Evolutionary conservation across 495 filamentous ascomycete genomes (phyloP).

Genomic region (Penicillium nucicola): DNA sequence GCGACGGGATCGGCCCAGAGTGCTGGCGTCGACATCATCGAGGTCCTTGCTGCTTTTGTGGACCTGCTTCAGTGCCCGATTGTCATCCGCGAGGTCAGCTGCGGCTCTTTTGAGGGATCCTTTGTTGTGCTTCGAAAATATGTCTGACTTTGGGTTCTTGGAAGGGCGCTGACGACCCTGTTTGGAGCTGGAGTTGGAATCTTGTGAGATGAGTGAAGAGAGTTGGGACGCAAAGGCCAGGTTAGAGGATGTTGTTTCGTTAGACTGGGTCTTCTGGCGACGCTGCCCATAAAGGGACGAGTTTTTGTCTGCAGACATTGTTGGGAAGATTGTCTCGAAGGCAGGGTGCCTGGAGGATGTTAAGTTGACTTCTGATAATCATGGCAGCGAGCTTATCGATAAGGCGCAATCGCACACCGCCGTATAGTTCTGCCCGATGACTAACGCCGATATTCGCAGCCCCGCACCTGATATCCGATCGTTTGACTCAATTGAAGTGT

Average conservation of each 20-base stretch:
- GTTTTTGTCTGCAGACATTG: constrained; percentile 16
- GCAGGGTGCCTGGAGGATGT: not conserved
- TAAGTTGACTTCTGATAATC: not conserved
- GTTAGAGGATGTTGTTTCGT: constrained; percentile 61
- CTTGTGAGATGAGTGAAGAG: constrained; percentile 62
- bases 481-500: constrained; percentile 7
- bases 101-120: constrained; percentile 62
- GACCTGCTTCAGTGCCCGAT: constrained; percentile 31
- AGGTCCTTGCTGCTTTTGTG: constrained; percentile 38
- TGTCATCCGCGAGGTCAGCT: constrained; percentile 42
- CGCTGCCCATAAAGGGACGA: constrained; percentile 69
- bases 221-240: constrained; percentile 79
- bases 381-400: constrained; percentile 6
- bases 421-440: not conserved
- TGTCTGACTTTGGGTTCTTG: constrained; percentile 59
- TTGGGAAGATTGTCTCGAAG: not conserved
- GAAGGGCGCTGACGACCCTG: constrained; percentile 63
- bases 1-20: constrained; percentile 59
- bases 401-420: not conserved
- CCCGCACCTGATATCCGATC: constrained; percentile 6
- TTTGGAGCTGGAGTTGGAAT: constrained; percentile 29
- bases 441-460: constrained; percentile 12
- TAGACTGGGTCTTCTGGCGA: constrained; percentile 48
- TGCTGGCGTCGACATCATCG: constrained; percentile 42
- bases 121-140: constrained; percentile 72